Percentiles rank a stretch among this genome's conserved stretches.
Conservation (phyloP, 805 yeast species). For the Sungouiozyma intestinalis region DNA sequence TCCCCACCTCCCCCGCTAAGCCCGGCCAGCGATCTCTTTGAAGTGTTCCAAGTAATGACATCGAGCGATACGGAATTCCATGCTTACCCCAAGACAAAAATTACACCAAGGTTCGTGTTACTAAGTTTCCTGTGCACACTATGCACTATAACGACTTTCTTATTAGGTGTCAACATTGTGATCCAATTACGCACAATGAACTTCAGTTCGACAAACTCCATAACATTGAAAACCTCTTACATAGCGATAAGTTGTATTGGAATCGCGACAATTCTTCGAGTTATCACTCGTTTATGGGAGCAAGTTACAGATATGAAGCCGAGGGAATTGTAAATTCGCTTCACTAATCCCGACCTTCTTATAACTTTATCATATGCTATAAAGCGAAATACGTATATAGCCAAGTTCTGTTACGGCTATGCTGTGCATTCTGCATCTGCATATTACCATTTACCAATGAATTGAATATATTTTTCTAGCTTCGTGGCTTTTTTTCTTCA, state of each 20-base stretch:
- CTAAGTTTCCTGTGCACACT: slow-evolving; percentile 12
- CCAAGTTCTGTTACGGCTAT: no score
- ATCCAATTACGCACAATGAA: slow-evolving; percentile 29
- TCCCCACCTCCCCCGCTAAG: no score
- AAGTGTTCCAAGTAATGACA: neutral
- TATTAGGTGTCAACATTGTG: slow-evolving; percentile 28
- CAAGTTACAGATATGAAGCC: slow-evolving; percentile 6
- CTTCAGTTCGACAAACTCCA: slow-evolving; percentile 8
- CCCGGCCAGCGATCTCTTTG: no score
- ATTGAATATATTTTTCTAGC: neutral
- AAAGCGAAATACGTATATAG: no score
- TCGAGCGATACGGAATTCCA: neutral
- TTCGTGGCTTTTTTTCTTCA: neutral
- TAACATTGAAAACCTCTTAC: slow-evolving; percentile 10
- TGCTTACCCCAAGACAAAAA: neutral
- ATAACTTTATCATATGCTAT: no score
- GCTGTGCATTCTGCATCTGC: no score
- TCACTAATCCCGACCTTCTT: no score
- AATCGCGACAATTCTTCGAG: slow-evolving; percentile 11
- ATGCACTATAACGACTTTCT: slow-evolving; percentile 22
- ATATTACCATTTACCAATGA: neutral
- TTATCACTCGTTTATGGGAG: slow-evolving; percentile 12
- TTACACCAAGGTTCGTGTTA: slow-evolving; percentile 3
- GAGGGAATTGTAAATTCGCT: neutral
- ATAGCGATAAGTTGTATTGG: slow-evolving; percentile 12